Conservation (phyloP, 257 asterid species). For the Gardenia jasminoides region DNA sequence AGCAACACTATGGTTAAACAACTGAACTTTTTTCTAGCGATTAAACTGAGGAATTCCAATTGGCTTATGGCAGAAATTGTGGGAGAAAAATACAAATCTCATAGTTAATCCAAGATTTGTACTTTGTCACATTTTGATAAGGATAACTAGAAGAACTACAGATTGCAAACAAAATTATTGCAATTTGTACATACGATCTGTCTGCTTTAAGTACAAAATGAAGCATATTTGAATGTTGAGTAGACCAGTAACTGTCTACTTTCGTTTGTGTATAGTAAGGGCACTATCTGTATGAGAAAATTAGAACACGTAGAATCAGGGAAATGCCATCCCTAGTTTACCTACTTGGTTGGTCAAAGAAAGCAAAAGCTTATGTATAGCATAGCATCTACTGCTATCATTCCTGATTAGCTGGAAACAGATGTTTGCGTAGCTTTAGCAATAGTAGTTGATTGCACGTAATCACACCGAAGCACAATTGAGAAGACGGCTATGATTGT, state of each 20-base stretch:
- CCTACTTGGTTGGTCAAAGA: not conserved
- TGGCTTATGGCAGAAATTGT: too few relatives aligned
- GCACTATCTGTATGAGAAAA: not conserved
- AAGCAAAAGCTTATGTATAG: not conserved
- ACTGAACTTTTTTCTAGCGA: too few relatives aligned
- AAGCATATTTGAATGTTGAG: too few relatives aligned
- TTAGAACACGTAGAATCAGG: not conserved
- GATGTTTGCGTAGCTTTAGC: not conserved
- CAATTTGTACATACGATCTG: not conserved
- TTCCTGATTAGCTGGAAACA: not conserved
- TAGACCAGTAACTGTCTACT: too few relatives aligned
- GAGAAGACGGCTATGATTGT: not conserved
- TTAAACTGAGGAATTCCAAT: too few relatives aligned
- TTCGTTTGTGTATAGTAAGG: not conserved
- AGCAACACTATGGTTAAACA: too few relatives aligned
- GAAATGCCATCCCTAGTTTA: not conserved
- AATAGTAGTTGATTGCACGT: slow-evolving; percentile 1
- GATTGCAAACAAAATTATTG: too few relatives aligned
- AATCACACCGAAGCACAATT: too few relatives aligned
- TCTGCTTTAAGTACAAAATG: not conserved
- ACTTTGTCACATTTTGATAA: too few relatives aligned
- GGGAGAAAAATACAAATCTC: too few relatives aligned
- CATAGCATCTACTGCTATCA: not conserved
- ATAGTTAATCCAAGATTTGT: too few relatives aligned
- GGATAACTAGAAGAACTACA: too few relatives aligned